Evolutionary conservation across 2,329 filamentous ascomycete species (phyloP).

Genomic region (Pleochaeta shiraiana): DNA sequence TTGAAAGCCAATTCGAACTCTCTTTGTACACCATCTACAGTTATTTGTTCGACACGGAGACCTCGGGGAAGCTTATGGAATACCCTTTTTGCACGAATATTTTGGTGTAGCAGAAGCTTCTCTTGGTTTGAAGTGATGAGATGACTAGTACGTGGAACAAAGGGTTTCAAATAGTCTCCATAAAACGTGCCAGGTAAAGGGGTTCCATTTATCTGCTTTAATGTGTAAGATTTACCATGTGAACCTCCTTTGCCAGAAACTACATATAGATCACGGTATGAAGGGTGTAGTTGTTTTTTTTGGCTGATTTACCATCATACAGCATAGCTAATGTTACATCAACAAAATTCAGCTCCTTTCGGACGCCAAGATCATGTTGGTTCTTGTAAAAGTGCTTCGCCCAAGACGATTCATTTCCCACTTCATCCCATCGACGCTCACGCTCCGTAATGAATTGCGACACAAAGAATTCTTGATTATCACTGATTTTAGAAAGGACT

Average conservation of each 20-base stretch:
- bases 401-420: background rate
- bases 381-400: background rate
- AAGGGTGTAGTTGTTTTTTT: background rate
- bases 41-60: background rate
- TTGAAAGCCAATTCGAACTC: no score
- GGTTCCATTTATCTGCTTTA: conserved; percentile 2
- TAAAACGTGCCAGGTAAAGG: background rate
- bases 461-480: background rate
- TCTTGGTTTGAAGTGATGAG: background rate
- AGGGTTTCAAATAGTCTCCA: background rate
- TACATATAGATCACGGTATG: background rate
- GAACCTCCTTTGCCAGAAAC: background rate
- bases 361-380: background rate
- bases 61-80: background rate
- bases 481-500: background rate
- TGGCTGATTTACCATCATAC: conserved; percentile 4
- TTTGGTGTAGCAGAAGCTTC: background rate
- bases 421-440: background rate
- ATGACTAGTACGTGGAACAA: background rate
- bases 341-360: background rate
- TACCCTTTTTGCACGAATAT: background rate
- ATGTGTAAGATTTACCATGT: background rate
- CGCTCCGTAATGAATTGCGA: background rate
- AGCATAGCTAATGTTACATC: background rate
- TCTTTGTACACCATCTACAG: background rate